Evolutionary conservation across 805 yeast species (phyloP).

Genomic region (Hanseniaspora taiwanica): DNA sequence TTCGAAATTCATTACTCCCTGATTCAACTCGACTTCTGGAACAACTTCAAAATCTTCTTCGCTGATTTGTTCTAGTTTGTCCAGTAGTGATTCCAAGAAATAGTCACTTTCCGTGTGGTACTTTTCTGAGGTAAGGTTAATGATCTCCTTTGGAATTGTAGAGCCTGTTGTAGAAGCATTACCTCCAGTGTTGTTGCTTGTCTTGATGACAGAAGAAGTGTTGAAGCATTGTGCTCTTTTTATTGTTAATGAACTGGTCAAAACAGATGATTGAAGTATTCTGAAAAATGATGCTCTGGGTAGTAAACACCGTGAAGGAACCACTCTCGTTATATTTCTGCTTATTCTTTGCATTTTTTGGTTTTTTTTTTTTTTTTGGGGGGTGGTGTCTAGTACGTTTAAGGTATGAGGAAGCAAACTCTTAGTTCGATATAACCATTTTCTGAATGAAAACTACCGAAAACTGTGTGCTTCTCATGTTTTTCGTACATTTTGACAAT

Average conservation of each 20-base stretch:
- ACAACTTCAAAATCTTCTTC: conserved; percentile 54
- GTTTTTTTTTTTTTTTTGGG: too few species aligned
- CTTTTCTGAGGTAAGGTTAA: conserved; percentile 31
- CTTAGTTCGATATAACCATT: too few species aligned
- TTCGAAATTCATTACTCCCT: conserved; percentile 73
- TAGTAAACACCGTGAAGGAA: too few species aligned
- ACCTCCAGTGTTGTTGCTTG: conserved; percentile 6
- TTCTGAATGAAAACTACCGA: too few species aligned
- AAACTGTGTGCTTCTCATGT: too few species aligned
- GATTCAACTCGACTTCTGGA: conserved; percentile 52
- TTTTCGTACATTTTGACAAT: too few species aligned
- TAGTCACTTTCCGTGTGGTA: conserved; percentile 55
- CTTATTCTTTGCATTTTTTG: too few species aligned
- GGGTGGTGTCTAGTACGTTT: too few species aligned
- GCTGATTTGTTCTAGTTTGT: conserved; percentile 51
- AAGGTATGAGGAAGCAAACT: too few species aligned
- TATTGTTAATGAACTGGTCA: background rate
- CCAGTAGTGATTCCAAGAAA: conserved; percentile 56
- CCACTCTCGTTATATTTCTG: too few species aligned
- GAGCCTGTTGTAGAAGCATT: conserved; percentile 38
- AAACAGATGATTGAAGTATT: background rate
- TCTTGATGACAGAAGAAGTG: too few species aligned
- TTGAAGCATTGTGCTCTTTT: background rate
- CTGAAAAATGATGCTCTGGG: too few species aligned
- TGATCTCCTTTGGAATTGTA: conserved; percentile 38